A percentile compares a stretch with the other conserved stretches of the same genome.
Conservation (phyloP, 2,329 filamentous ascomycete genomes). For the Thielaviopsis musarum region DNA sequence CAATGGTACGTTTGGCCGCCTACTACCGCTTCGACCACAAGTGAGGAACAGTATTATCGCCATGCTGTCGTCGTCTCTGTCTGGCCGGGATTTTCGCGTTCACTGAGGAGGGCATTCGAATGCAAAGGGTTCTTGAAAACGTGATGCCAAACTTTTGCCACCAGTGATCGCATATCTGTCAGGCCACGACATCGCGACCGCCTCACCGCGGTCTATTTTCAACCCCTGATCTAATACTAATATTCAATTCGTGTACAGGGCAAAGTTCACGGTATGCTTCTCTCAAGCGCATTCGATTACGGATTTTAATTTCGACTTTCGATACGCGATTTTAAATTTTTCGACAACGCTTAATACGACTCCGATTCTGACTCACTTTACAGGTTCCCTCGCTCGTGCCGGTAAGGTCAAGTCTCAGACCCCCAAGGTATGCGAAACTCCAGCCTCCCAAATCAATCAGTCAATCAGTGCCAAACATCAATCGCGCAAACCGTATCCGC, state of each 20-base stretch:
- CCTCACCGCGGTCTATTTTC: not conserved
- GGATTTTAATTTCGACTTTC: not conserved
- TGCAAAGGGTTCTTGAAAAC: not conserved
- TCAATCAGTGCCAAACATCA: not conserved
- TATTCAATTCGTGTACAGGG: slow-evolving; percentile 2
- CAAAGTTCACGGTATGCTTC: slow-evolving; percentile 14
- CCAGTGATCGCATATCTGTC: not conserved
- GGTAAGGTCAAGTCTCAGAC: slow-evolving; percentile 98
- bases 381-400: slow-evolving; percentile 50
- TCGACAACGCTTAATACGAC: not conserved
- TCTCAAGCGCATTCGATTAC: not conserved
- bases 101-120: not conserved
- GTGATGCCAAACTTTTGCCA: not conserved
- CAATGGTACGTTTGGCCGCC: slow-evolving; percentile 7
- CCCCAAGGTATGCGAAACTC: slow-evolving; percentile 52
- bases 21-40: not conserved
- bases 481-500: not conserved
- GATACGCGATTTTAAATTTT: not conserved
- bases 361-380: slow-evolving; percentile 2
- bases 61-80: not conserved
- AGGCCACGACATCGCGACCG: not conserved
- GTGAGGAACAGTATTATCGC: not conserved
- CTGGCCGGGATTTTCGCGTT: not conserved
- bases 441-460: slow-evolving; percentile 10
- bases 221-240: slow-evolving; percentile 7